These are phyloP conservation scores for Protea cynaroides DNA, from an alignment of 164 flowering plant species.

Conservation along the genomic window DNA sequence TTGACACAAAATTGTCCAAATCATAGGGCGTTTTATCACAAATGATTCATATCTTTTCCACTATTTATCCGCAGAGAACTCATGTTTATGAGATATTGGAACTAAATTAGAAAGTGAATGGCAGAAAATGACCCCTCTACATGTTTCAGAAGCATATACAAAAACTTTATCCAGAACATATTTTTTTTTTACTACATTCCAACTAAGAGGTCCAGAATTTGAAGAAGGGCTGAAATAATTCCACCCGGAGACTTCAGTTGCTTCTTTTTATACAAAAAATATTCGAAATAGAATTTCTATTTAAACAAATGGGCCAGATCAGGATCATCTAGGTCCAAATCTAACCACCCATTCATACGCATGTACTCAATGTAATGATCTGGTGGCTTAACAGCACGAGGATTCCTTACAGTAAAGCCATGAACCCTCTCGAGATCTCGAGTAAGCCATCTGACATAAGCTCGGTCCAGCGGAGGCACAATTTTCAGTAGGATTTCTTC, in stretches of 20 bases:
- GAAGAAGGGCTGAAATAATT: no score
- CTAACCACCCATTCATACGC: conserved; percentile 74
- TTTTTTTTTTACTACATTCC: neutral
- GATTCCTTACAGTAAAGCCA: conserved; percentile 51
- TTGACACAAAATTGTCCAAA: no score
- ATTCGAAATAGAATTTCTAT: conserved; percentile 14
- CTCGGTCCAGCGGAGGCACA: conserved; percentile 64
- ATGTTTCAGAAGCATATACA: no score
- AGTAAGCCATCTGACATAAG: conserved; percentile 63
- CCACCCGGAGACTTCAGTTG: no score
- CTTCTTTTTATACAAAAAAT: no score
- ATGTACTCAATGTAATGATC: conserved; percentile 73
- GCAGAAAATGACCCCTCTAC: neutral
- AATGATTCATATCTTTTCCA: no score
- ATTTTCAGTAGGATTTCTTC: conserved; percentile 48
- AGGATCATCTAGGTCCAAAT: conserved; percentile 70
- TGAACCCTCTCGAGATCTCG: conserved; percentile 74
- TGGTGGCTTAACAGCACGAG: conserved; percentile 61
- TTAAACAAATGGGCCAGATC: conserved; percentile 74
- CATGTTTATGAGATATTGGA: no score
- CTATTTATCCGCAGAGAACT: no score
- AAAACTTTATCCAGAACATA: no score
- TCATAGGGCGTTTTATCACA: no score
- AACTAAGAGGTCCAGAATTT: neutral
- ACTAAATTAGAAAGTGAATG: neutral